Evolutionary conservation across 2,329 filamentous ascomycete genomes (phyloP).

Genomic region (Torrubiella hemipterigena): DNA sequence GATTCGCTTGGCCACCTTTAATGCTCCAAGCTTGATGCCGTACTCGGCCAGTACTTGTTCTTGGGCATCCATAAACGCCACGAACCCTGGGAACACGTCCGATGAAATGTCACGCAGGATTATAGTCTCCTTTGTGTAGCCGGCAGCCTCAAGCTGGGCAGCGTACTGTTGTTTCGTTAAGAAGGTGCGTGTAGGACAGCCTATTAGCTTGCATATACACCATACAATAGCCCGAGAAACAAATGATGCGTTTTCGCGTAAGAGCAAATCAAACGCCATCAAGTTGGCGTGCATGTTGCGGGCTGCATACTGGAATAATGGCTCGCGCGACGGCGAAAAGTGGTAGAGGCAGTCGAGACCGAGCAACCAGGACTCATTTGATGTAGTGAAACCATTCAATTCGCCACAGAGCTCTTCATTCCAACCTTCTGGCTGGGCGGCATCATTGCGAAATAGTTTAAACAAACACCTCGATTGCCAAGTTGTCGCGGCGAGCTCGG

Average conservation of each 20-base stretch:
- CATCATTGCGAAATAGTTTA: conserved; percentile 35
- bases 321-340: conserved; percentile 37
- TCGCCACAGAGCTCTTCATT: conserved; percentile 8
- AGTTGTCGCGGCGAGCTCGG: conserved; percentile 9
- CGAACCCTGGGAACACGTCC: conserved; percentile 38
- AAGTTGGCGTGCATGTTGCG: conserved; percentile 30
- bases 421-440: conserved; percentile 34
- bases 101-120: conserved; percentile 37
- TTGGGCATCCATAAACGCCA: conserved; percentile 26
- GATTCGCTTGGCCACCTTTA: conserved; percentile 22
- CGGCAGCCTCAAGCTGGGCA: conserved; percentile 29
- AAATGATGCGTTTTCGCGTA: conserved; percentile 17
- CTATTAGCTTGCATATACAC: conserved; percentile 31
- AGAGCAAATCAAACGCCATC: conserved; percentile 43
- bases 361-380: conserved; percentile 34
- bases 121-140: conserved; percentile 30
- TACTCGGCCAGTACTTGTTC: conserved; percentile 19
- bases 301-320: conserved; percentile 28
- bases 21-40: conserved; percentile 22
- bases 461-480: conserved; percentile 14
- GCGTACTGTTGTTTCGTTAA: conserved; percentile 32
- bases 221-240: conserved; percentile 21
- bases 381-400: conserved; percentile 14
- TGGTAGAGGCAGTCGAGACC: conserved; percentile 46
- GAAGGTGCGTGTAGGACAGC: conserved; percentile 36